phyloP scores from a whole-genome alignment of 176 grass and related monocot species.

The Elaeis guineensis region DNA sequence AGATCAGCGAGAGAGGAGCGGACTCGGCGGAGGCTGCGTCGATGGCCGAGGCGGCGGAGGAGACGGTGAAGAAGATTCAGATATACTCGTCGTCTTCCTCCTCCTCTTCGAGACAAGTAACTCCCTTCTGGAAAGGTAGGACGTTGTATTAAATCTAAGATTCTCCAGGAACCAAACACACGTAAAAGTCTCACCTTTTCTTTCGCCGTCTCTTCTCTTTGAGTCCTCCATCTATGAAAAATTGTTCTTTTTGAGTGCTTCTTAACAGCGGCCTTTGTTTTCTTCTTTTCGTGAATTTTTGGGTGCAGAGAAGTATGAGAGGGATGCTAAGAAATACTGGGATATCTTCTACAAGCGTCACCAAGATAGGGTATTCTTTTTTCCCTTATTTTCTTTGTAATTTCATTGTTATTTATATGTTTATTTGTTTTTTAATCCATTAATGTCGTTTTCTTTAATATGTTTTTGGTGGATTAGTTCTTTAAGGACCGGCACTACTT shows the following conservation, averaged over 20 bases:
- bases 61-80: constrained; percentile 22
- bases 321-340: constrained; percentile 87
- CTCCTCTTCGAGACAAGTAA: constrained; percentile 65
- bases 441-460: background rate
- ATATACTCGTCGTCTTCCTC: constrained; percentile 41
- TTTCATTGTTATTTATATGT: background rate
- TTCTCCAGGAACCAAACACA: background rate
- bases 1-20: background rate
- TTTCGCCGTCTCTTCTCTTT: background rate
- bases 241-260: background rate
- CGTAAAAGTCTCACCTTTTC: background rate
- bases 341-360: constrained; percentile 95
- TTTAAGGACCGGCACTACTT: constrained; percentile 95
- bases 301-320: constrained; percentile 79
- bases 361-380: constrained; percentile 55
- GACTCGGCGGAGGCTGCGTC: background rate
- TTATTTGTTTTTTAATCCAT: background rate
- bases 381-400: background rate
- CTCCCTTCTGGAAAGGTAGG: constrained; percentile 89
- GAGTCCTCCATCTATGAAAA: background rate
- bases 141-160: background rate
- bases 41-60: constrained; percentile 13
- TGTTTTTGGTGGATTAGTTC: constrained; percentile 42
- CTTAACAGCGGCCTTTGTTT: background rate
- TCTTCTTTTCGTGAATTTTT: background rate